Percentiles rank a stretch among this genome's conserved stretches.
Conservation (phyloP, 2,329 filamentous ascomycete species). For the Escovopsis weberi region DNA sequence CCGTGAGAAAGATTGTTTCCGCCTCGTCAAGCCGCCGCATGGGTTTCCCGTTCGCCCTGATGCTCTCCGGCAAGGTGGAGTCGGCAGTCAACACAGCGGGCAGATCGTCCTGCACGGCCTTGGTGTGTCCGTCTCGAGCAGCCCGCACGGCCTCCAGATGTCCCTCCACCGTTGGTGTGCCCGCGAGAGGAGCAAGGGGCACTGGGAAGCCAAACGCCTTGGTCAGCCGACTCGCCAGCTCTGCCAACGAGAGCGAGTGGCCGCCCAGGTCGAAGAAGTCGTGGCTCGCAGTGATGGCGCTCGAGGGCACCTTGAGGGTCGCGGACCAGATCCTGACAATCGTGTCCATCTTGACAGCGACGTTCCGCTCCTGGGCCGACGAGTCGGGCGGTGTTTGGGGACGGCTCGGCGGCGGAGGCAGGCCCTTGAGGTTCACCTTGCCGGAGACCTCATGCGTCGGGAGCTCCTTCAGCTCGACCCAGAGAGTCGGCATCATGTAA, state of each 20-base stretch:
- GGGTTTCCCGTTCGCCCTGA: constrained; percentile 38
- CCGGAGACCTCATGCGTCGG: constrained; percentile 69
- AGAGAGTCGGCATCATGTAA: constrained; percentile 71
- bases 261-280: constrained; percentile 74
- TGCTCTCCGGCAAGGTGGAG: constrained; percentile 53
- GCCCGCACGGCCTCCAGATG: constrained; percentile 58
- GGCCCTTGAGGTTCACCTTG: constrained; percentile 58
- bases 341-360: constrained; percentile 50
- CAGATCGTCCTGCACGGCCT: constrained; percentile 60
- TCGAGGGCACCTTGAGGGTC: constrained; percentile 49
- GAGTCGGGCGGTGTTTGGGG: constrained; percentile 28
- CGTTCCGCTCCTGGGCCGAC: constrained; percentile 31
- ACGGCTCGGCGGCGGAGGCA: constrained; percentile 43
- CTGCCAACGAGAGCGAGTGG: constrained; percentile 64
- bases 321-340: constrained; percentile 61
- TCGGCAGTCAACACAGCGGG: constrained; percentile 55
- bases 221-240: constrained; percentile 56
- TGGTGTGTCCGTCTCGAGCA: constrained; percentile 57
- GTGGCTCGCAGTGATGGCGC: constrained; percentile 51
- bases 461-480: constrained; percentile 57
- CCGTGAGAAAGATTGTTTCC: constrained; percentile 56
- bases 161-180: constrained; percentile 55
- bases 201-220: constrained; percentile 60
- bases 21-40: constrained; percentile 49
- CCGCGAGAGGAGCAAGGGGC: constrained; percentile 55